Percentiles rank a stretch among this genome's conserved stretches.
Conservation (phyloP, 306 rosid species). For the Potentilla sterilis region DNA sequence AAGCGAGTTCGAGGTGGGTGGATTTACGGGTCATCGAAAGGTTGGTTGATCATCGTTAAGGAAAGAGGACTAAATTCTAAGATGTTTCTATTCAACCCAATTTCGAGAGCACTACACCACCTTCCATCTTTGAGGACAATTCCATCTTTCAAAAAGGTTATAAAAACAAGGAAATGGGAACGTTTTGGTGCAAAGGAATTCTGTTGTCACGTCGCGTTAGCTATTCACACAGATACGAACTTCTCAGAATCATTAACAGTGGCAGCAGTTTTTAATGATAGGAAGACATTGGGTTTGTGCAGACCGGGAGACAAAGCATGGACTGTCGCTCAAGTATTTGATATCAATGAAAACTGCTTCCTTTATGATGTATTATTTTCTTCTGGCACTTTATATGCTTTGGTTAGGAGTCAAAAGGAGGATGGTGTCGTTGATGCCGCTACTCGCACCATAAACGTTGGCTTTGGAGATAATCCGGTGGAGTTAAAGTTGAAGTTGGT, state of each 20-base stretch:
- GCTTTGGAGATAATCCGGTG: neutral
- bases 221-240: neutral
- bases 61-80: neutral
- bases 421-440: neutral
- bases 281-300: neutral
- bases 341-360: neutral
- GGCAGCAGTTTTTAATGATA: neutral
- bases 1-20: neutral
- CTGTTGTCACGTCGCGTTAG: neutral
- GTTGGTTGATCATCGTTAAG: neutral
- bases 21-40: neutral
- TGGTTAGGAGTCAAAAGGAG: neutral
- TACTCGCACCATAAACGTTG: neutral
- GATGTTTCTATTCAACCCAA: neutral
- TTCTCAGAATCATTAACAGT: neutral
- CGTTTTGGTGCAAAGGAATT: neutral
- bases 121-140: slow-evolving; percentile 1
- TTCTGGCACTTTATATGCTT: neutral
- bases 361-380: neutral
- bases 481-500: neutral
- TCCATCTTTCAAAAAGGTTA: neutral
- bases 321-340: neutral
- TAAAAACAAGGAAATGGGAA: neutral
- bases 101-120: neutral
- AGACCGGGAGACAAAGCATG: neutral